Evolutionary conservation across 2,329 filamentous ascomycete species (phyloP).

Genomic region (Emmonsiellopsis sp.): DNA sequence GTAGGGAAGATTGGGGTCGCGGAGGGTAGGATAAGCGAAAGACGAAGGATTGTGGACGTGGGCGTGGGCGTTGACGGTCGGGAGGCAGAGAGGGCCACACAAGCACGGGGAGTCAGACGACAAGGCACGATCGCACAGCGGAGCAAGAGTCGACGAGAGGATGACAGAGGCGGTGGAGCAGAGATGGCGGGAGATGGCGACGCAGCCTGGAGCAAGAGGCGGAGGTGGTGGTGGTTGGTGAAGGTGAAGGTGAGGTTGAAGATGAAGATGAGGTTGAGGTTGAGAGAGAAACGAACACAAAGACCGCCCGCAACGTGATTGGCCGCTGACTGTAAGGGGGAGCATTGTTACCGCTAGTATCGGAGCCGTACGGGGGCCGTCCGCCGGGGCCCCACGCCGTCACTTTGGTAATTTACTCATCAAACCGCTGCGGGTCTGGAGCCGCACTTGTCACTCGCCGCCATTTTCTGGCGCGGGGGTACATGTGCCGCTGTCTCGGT

Average conservation of each 20-base stretch:
- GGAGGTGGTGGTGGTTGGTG: conserved; percentile 11
- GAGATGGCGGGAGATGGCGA: conserved; percentile 6
- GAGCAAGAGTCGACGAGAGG: background rate
- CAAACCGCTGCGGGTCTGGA: background rate
- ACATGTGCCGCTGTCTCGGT: background rate
- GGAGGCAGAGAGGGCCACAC: conserved; percentile 4
- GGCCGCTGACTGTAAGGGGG: background rate
- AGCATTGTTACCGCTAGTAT: background rate
- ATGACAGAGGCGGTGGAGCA: conserved; percentile 1
- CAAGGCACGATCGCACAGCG: background rate
- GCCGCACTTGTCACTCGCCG: background rate
- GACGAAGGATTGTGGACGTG: background rate
- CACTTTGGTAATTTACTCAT: conserved; percentile 2
- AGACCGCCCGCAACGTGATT: background rate
- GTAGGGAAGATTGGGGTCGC: conserved; percentile 5
- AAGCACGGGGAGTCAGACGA: conserved; percentile 12
- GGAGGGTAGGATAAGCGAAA: background rate
- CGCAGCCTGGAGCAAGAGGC: conserved; percentile 13
- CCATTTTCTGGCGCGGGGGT: background rate
- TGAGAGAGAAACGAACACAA: background rate
- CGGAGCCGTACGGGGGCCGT: background rate
- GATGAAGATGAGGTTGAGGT: background rate
- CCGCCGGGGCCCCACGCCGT: background rate
- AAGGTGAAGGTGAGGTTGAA: background rate
- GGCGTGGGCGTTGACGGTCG: background rate